Percentiles rank a stretch among this genome's conserved stretches.
phyloP scores from a whole-genome alignment of 257 asterid species.

The Verbascum thapsus region DNA sequence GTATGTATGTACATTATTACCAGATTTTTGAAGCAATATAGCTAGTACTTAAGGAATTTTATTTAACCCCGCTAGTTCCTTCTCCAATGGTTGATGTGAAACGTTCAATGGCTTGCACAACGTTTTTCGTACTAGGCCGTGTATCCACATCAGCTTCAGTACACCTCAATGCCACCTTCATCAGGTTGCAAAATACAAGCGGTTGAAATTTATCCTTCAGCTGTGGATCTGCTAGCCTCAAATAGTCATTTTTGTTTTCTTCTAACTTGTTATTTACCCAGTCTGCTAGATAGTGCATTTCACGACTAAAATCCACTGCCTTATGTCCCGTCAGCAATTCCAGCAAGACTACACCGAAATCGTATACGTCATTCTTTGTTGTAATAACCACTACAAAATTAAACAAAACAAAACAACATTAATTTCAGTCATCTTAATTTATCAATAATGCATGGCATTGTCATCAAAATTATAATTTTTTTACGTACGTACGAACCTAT shows the following conservation, averaged over 20 bases:
- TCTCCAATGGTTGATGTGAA: not conserved
- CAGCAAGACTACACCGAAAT: constrained; percentile 29
- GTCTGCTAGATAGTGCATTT: constrained; percentile 31
- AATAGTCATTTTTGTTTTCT: too few relatives aligned
- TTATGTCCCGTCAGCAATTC: constrained; percentile 30
- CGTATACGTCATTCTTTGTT: too few relatives aligned
- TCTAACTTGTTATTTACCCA: constrained; percentile 49
- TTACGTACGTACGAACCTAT: too few relatives aligned
- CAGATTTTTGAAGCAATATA: constrained; percentile 30
- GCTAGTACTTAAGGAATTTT: constrained; percentile 18
- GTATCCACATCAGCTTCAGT: constrained; percentile 23
- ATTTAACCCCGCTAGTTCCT: too few relatives aligned
- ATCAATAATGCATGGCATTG: too few relatives aligned
- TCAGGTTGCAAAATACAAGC: constrained; percentile 15
- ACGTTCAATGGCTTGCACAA: not conserved
- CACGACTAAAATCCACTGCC: constrained; percentile 26
- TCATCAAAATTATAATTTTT: too few relatives aligned
- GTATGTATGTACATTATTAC: constrained; percentile 31
- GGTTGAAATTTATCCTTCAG: constrained; percentile 33
- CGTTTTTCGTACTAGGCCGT: constrained; percentile 41
- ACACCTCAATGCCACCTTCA: constrained; percentile 42
- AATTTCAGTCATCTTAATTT: too few relatives aligned
- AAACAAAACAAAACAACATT: too few relatives aligned
- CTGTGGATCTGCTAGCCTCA: constrained; percentile 37
- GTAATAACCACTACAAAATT: too few relatives aligned